These are phyloP conservation scores for Middelhovenomyces tepae DNA, from an alignment of 805 yeast genomes.

Conservation along the genomic window DNA sequence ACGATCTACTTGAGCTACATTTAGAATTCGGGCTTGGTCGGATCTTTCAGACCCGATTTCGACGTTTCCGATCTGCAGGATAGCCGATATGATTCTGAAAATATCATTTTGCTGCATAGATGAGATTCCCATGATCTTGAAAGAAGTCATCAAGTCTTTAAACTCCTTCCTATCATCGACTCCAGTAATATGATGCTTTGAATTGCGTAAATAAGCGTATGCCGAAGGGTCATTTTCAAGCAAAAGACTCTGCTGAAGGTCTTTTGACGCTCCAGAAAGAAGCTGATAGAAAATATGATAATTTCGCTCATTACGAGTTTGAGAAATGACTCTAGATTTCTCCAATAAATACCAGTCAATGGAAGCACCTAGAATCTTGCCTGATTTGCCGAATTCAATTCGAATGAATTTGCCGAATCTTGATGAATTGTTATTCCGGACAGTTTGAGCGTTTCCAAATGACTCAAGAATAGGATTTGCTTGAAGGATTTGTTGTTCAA, in stretches of 20 bases:
- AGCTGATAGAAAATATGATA: slow-evolving; percentile 91
- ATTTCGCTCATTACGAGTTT: slow-evolving; percentile 70
- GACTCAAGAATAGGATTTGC: slow-evolving; percentile 95
- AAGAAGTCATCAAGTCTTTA: slow-evolving; percentile 51
- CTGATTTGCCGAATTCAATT: slow-evolving; percentile 58
- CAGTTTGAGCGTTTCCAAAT: slow-evolving; percentile 95
- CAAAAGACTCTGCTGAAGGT: slow-evolving; percentile 24
- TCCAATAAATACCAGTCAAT: slow-evolving; percentile 92
- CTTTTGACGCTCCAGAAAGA: slow-evolving; percentile 51
- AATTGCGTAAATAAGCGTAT: slow-evolving; percentile 51
- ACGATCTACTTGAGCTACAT: slow-evolving; percentile 41
- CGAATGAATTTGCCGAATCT: slow-evolving; percentile 95
- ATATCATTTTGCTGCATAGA: slow-evolving; percentile 46
- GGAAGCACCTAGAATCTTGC: slow-evolving; percentile 75
- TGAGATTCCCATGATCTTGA: slow-evolving; percentile 64
- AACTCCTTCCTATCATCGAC: slow-evolving; percentile 72
- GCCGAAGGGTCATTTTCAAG: slow-evolving; percentile 37
- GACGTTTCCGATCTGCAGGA: slow-evolving; percentile 80
- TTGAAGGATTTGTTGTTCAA: slow-evolving; percentile 79
- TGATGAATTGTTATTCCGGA: slow-evolving; percentile 87
- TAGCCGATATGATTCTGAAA: slow-evolving; percentile 59
- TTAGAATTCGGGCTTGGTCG: slow-evolving; percentile 66
- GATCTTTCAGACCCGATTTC: slow-evolving; percentile 52
- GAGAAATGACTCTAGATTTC: slow-evolving; percentile 83
- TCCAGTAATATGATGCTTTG: slow-evolving; percentile 52